Evolutionary conservation across 2,329 filamentous ascomycete genomes (phyloP), one percentile per base, ranked within the genome.

Genomic region (Colletotrichum higginsianum): DNA sequence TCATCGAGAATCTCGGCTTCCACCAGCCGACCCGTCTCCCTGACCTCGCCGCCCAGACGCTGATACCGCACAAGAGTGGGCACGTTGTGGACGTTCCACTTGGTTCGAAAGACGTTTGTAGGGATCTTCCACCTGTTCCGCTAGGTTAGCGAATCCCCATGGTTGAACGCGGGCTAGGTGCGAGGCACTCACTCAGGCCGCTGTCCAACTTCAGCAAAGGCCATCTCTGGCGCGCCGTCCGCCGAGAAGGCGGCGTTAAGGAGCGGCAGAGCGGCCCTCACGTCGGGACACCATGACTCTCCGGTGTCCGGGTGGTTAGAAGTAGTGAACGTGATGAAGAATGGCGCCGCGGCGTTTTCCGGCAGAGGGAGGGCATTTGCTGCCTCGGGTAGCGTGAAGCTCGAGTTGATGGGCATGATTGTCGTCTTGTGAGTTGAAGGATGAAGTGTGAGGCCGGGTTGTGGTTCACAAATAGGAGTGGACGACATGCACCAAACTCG

Each of bases 241-340:
- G 68, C 67, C 0, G 75, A 73, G 67, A 84, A 84, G 2, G 79
- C 77, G 0, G 75, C 71, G 3, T 76, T 67, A 26, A 83, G 75
- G 53, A 76, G 67, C 0, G 81, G 81, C 65, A 82, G 67, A 0
- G 82, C 80, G 11, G 79, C 79, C 16, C 80, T 77, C 35, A 83
- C 82, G 61, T 83, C 82, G 0, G 82, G 82, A 30, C 82, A 84
- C 82, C 82, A 83, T 4, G 82, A 76, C 66, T 80, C 74, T 9
- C 77, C 76, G 21, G 82, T 83, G 3, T 72, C 71, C 9, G 80
- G 77, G 53, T 82, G 80, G 44, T 77, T 57, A 42, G 80, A 82
- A 2, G 82, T 79, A 44, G 80, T 76, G 73, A 83, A 83, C n/a
- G 79, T 76, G 56, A 83, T 64, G 73, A 82, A 83, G 3, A 79